Conservation (phyloP, 176 grass and related monocot genomes). For the Canna indica region DNA sequence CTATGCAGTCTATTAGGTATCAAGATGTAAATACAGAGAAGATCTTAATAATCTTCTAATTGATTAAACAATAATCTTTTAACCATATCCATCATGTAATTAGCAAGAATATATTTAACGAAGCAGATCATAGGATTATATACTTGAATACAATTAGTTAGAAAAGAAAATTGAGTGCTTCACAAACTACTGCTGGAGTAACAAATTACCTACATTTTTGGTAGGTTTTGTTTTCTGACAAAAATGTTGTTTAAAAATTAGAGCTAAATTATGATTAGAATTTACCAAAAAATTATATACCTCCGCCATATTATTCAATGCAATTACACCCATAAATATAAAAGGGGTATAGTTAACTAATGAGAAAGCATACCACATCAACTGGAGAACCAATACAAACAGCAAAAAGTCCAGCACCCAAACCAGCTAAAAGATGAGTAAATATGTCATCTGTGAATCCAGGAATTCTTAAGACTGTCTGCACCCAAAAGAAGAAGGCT, state of each 20-base stretch:
- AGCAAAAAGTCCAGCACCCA: slow-evolving; percentile 91
- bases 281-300: neutral
- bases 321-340: neutral
- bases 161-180: neutral
- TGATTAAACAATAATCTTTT: neutral
- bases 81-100: neutral
- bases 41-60: neutral
- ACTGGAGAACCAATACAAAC: slow-evolving; percentile 93
- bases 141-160: neutral
- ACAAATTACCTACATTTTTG: neutral
- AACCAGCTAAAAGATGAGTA: slow-evolving; percentile 74
- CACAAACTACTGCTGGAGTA: neutral
- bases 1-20: neutral
- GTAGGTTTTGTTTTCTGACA: neutral
- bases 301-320: neutral
- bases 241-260: neutral
- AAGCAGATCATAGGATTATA: neutral
- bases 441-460: slow-evolving; percentile 88
- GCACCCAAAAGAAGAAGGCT: slow-evolving; percentile 10
- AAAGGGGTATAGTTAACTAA: neutral
- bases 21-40: neutral
- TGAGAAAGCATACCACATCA: slow-evolving; percentile 63
- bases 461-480: slow-evolving; percentile 85
- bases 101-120: neutral
- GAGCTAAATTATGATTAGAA: neutral